Evolutionary conservation across 75 land plant genomes (phyloP).

Genomic region (Sequoia sempervirens): DNA sequence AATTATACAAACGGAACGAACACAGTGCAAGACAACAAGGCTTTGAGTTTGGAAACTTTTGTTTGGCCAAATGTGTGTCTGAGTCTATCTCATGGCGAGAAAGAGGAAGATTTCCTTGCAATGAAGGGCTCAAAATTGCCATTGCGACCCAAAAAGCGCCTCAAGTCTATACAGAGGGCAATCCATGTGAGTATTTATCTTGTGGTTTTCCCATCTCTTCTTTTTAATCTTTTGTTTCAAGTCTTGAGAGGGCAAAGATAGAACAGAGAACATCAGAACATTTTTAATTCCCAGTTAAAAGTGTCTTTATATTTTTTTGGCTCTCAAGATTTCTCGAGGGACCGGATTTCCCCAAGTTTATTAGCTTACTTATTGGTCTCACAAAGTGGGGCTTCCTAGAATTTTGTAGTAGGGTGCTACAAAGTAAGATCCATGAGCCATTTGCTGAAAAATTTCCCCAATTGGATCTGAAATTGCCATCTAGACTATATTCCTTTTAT

Average conservation of each 20-base stretch:
- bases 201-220: background rate
- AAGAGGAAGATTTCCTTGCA: slow-evolving; percentile 85
- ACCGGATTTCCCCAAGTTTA: too few species aligned
- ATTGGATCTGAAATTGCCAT: too few species aligned
- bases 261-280: background rate
- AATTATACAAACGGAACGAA: background rate
- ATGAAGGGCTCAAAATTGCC: slow-evolving; percentile 87
- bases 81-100: slow-evolving; percentile 68
- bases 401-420: too few species aligned
- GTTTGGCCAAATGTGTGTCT: slow-evolving; percentile 67
- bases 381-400: too few species aligned
- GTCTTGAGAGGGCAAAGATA: background rate
- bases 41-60: background rate
- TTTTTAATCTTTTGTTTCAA: background rate
- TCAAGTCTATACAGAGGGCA: slow-evolving; percentile 67
- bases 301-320: too few species aligned
- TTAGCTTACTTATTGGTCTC: too few species aligned
- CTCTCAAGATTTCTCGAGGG: too few species aligned
- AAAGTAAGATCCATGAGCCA: too few species aligned
- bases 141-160: slow-evolving; percentile 75
- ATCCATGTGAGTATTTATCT: slow-evolving; percentile 54
- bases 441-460: too few species aligned
- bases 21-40: slow-evolving; percentile 7
- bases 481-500: too few species aligned
- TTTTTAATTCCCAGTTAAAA: too few species aligned